Conservation (phyloP, 2,329 filamentous ascomycete genomes). For the Berkeleyomyces basicola region DNA sequence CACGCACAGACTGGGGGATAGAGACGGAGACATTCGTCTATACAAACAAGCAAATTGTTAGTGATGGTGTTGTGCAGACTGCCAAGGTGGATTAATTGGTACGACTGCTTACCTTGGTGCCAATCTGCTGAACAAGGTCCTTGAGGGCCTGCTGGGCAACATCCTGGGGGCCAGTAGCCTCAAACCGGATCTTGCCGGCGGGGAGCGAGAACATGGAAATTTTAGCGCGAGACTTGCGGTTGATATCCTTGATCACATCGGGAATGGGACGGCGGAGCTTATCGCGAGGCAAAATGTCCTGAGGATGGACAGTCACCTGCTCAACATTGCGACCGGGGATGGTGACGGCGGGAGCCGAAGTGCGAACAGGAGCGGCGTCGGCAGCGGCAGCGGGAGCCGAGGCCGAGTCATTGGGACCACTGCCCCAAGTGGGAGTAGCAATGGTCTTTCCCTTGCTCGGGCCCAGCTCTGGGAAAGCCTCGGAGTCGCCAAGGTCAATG, state of each 20-base stretch:
- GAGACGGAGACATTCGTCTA: conserved; percentile 14
- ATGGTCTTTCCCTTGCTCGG: conserved; percentile 6
- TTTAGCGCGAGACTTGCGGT: conserved; percentile 75
- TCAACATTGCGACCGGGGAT: conserved; percentile 75
- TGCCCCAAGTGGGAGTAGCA: conserved; percentile 11
- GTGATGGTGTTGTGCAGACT: background rate
- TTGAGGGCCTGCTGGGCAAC: conserved; percentile 76
- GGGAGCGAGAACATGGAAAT: conserved; percentile 62
- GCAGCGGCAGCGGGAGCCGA: conserved; percentile 3
- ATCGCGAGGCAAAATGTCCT: conserved; percentile 57
- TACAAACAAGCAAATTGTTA: conserved; percentile 4
- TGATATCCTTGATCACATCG: conserved; percentile 82
- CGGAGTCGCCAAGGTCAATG: conserved; percentile 74
- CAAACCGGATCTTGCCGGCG: conserved; percentile 60
- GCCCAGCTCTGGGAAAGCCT: conserved; percentile 63
- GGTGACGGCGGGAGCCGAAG: conserved; percentile 28
- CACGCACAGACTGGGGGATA: conserved; percentile 47
- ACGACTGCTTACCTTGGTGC: conserved; percentile 52
- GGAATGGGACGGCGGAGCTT: conserved; percentile 72
- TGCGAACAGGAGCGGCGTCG: background rate
- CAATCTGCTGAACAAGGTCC: conserved; percentile 77
- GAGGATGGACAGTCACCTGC: conserved; percentile 53
- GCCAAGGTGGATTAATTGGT: background rate
- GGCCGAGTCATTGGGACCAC: background rate
- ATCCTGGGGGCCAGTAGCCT: conserved; percentile 69